Base-by-base conservation (phyloP, 805 yeast species). In the Metschnikowia vanudenii region DNA sequence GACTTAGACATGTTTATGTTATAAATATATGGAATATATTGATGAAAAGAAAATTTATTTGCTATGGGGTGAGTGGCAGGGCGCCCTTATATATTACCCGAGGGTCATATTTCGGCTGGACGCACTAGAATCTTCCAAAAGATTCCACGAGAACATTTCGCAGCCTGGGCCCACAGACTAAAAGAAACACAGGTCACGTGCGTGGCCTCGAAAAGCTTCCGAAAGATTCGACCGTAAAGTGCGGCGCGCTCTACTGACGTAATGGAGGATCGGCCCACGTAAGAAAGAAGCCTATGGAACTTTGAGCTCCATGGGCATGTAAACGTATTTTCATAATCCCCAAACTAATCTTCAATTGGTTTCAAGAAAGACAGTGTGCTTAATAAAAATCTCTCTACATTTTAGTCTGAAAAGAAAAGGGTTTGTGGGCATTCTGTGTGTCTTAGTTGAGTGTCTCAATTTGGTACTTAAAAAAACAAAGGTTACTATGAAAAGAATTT, bases 1-100 rank as follows among this genome's bases (percentile, higher is more conserved):
- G 66, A 62, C 56, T 57, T 59, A 47, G 66, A 57, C 64, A 61
- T 62, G 48, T 31, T 58, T 33, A 33, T 26, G 43, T 39, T 22
- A 18, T 33, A 11, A 16, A 34, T 33, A 33, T 41, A 33, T 35
- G 26, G 28, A 26, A 26, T 26, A 26, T 26, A 26, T 26, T 26
- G 28, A 26, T 37, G 45, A 36, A 28, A 30, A 46, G 45, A 51
- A 46, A 35, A 43, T 12, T 12, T 26, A 24, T 19, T n/a, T 7
- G 13, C 26, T 37, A 20, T 20, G 24, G 24, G 19, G 16, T 13
- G 28, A 10, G 16, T 2, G 8, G 28, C 14, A 17, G 37, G 34
- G 34, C n/a, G 22, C 24, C 24, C 38, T 38, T 46, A 42, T 46
- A 46, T 46, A 46, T 29, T 32, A 14, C 28, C 22, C 34, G 10